Evolutionary conservation across 208 protist species (phyloP), one percentile per base, ranked within the genome.

Genomic region (Angomonas deanei): DNA sequence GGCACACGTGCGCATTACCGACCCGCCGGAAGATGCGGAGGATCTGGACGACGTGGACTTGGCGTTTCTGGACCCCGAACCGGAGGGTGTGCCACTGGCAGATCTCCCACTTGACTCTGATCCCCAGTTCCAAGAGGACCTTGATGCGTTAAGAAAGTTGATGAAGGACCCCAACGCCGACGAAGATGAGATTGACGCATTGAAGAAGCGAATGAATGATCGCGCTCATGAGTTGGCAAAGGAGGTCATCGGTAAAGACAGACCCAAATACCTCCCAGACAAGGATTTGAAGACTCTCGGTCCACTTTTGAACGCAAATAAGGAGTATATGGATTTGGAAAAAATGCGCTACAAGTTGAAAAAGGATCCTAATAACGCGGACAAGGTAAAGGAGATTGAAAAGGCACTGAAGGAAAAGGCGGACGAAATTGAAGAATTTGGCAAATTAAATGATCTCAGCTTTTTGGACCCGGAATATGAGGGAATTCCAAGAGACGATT

Each of bases 401-500:
- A 57, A 64, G 27, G 60, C 70, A 11, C 66, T 88, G 32, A 66
- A 68, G 27, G 53, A 63, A 17, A 66, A 57, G 27, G 82, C 78
- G 0, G 57, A 72, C 3, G 63, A 70, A 21, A 68, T 86, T 48
- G 63, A 66, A 17, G 74, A 86, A 36, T n/a, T 63, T 3, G 64
- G 47, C 17, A 34, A 58, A 27, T 56, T 55, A 23, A 50, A 53
- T n/a, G 74, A 89, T 38, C 70, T 84, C 32, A 71, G 54, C 64
- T 84, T 85, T 69, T 71, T 88, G 24, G 80, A 84, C 31, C 66
- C 72, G 32, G 76, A 91, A 68, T 82, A 85, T 64, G 78, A 87
- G 46, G 83, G 81, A n/a, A 86, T 91, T 56, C 84, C 82, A 13
- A 75, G 63, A 15, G 71, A 61, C 46, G 76, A 86, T 64, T 68